A percentile compares a stretch with the other conserved stretches of the same genome.
These are phyloP conservation scores for Emergomyces pasteurianus DNA, from an alignment of 2,329 filamentous ascomycete species.

Conservation along the genomic window DNA sequence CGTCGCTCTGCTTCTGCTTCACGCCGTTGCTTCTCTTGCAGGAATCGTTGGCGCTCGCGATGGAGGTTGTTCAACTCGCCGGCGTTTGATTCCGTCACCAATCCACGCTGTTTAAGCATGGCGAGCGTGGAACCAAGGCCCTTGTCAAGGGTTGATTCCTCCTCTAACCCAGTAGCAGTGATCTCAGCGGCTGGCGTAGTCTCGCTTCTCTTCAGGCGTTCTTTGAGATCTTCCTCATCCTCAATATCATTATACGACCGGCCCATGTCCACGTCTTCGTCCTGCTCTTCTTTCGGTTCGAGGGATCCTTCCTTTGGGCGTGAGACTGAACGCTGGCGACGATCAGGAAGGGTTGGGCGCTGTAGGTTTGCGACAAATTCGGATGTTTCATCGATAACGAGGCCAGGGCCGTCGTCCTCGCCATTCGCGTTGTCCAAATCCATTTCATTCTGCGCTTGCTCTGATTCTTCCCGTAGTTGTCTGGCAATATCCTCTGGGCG, in stretches of 20 bases:
- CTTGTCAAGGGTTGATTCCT: conserved; percentile 66
- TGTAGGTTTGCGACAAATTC: conserved; percentile 85
- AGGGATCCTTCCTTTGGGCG: conserved; percentile 23
- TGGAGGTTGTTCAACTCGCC: conserved; percentile 54
- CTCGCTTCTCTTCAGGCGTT: conserved; percentile 38
- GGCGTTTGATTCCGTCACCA: conserved; percentile 55
- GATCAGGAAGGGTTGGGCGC: conserved; percentile 49
- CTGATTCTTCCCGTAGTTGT: conserved; percentile 55
- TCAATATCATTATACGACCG: conserved; percentile 41
- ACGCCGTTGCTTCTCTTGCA: conserved; percentile 63
- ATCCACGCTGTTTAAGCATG: conserved; percentile 72
- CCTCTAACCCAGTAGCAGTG: conserved; percentile 63
- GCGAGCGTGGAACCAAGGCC: conserved; percentile 74
- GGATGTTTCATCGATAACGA: conserved; percentile 92
- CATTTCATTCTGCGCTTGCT: conserved; percentile 36
- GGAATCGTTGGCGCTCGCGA: conserved; percentile 63
- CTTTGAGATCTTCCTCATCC: conserved; percentile 38
- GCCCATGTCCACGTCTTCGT: conserved; percentile 44
- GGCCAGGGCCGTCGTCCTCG: conserved; percentile 45
- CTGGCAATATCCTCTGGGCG: conserved; percentile 78
- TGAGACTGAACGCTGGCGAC: conserved; percentile 30
- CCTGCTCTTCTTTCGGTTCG: conserved; percentile 38
- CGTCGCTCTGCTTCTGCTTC: conserved; percentile 70
- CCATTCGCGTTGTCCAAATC: conserved; percentile 47
- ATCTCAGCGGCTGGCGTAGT: conserved; percentile 38